These are phyloP conservation scores for Aspergillus heteromorphus DNA, from an alignment of 495 filamentous ascomycete genomes.

Conservation along the genomic window DNA sequence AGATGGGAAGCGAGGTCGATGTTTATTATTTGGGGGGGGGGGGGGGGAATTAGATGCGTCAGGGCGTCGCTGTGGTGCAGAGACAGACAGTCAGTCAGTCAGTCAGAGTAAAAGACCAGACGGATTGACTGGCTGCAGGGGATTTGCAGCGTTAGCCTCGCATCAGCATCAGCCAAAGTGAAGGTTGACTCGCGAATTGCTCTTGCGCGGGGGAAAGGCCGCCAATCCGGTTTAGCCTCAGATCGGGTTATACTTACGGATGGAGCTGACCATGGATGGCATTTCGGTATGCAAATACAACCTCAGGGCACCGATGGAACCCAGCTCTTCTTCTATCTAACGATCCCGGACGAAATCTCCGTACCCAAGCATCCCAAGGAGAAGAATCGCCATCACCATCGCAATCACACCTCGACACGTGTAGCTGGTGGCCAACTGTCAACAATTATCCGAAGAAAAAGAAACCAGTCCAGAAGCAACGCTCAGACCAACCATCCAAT, in stretches of 20 bases:
- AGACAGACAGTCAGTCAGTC: not conserved
- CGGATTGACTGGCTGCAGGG: not conserved
- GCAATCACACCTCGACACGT: conserved; percentile 1
- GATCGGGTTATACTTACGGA: not conserved
- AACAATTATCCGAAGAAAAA: conserved; percentile 2
- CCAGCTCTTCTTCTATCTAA: too few relatives aligned
- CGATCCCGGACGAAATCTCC: too few relatives aligned
- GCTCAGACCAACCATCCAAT: not conserved
- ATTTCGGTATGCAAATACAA: too few relatives aligned
- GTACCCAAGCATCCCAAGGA: not conserved
- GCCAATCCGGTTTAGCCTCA: not conserved
- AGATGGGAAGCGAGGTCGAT: not conserved
- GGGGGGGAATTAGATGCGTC: conserved; percentile 3
- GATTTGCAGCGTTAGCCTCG: not conserved
- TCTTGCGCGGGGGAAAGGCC: not conserved
- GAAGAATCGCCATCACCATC: too few relatives aligned
- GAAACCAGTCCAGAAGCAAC: not conserved
- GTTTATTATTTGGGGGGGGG: not conserved
- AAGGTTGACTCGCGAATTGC: not conserved
- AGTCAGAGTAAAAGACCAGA: not conserved
- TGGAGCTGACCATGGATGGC: too few relatives aligned
- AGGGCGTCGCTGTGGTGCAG: not conserved
- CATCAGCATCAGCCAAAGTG: too few relatives aligned
- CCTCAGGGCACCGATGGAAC: too few relatives aligned
- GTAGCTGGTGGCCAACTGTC: not conserved